Evolutionary conservation across 192 early-diverging fungal species (phyloP).

Genomic region (Coemansia sp.): DNA sequence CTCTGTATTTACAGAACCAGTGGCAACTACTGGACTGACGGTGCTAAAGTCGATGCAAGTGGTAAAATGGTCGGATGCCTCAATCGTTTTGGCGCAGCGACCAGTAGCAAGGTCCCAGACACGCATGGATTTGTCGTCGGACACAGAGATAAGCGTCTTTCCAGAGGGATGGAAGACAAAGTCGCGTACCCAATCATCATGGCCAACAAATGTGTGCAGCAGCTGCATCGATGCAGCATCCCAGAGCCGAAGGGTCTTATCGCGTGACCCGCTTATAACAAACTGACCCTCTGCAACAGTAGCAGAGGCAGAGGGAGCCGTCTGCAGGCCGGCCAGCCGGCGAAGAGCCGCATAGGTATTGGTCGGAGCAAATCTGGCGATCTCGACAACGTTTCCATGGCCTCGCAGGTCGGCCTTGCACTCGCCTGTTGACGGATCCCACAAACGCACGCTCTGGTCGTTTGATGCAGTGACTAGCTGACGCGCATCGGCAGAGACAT

Average conservation of each 20-base stretch:
- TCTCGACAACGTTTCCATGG: constrained; percentile 96
- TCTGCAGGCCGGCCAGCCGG: constrained; percentile 66
- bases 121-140: constrained; percentile 90
- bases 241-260: constrained; percentile 92
- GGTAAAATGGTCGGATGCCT: constrained; percentile 89
- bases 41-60: constrained; percentile 77
- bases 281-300: constrained; percentile 67
- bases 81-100: constrained; percentile 77
- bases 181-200: constrained; percentile 93
- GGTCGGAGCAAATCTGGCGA: constrained; percentile 80
- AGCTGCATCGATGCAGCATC: constrained; percentile 68
- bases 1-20: constrained; percentile 81
- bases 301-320: constrained; percentile 3
- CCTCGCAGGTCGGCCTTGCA: constrained; percentile 80
- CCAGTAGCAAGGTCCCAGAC: constrained; percentile 89
- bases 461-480: constrained; percentile 78
- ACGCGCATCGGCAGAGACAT: constrained; percentile 70
- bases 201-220: constrained; percentile 79
- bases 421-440: constrained; percentile 76
- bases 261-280: constrained; percentile 82
- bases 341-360: constrained; percentile 66
- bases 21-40: constrained; percentile 74
- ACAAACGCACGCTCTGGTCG: constrained; percentile 88
- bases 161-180: constrained; percentile 83
- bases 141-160: constrained; percentile 77